Percentiles rank a stretch among this genome's conserved stretches.
Conservation (phyloP, 192 early-diverging fungal species). For the Rhizophlyctis rosea region DNA sequence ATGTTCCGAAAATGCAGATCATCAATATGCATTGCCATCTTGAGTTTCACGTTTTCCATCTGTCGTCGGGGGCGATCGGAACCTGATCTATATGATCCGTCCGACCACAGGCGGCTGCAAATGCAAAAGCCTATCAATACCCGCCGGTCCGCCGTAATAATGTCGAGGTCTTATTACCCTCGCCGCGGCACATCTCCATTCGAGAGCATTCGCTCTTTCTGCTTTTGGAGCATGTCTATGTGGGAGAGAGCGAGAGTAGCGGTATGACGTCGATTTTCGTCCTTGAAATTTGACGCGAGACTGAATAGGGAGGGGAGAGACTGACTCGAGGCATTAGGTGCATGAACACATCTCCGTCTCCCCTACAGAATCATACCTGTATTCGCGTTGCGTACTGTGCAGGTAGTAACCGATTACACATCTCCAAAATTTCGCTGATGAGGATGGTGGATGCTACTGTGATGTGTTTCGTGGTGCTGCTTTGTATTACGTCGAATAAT, state of each 20-base stretch:
- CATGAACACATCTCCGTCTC: background rate
- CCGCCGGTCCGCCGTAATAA: background rate
- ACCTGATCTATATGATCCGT: constrained; percentile 9
- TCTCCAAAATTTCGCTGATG: constrained; percentile 71
- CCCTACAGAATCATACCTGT: constrained; percentile 51
- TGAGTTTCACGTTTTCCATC: constrained; percentile 25
- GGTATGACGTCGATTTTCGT: constrained; percentile 69
- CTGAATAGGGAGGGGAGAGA: constrained; percentile 69
- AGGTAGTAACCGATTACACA: constrained; percentile 67
- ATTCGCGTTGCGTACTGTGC: constrained; percentile 41
- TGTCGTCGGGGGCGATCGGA: constrained; percentile 6
- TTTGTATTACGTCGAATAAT: constrained; percentile 67
- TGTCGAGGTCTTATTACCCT: too few species aligned
- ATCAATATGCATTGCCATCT: constrained; percentile 56
- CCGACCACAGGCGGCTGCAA: constrained; percentile 29
- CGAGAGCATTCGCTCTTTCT: constrained; percentile 40
- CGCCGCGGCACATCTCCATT: too few species aligned
- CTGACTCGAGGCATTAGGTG: constrained; percentile 37
- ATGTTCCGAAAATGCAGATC: constrained; percentile 66
- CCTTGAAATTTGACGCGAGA: constrained; percentile 71
- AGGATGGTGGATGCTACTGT: constrained; percentile 65
- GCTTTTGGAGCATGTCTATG: constrained; percentile 60
- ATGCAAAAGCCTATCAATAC: background rate
- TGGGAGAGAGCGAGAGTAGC: constrained; percentile 71
- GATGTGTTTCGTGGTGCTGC: constrained; percentile 57